A percentile compares a stretch with the other conserved stretches of the same genome.
phyloP scores from a whole-genome alignment of 2,329 filamentous ascomycete species.

The Monilinia aucupariae region DNA sequence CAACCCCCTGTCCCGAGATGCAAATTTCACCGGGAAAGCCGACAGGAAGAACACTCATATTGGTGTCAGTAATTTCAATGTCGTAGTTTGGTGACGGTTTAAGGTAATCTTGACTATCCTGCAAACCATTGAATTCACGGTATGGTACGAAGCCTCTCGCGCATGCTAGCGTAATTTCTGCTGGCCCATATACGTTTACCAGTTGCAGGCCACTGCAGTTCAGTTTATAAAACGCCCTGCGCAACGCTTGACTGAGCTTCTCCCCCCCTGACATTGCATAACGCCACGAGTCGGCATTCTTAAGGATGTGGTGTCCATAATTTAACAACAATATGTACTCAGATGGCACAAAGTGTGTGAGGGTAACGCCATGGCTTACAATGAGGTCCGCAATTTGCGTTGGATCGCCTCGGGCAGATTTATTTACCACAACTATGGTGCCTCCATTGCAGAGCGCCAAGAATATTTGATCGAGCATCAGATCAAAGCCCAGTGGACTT shows the following conservation, averaged over 20 bases:
- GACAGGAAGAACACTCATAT: background rate
- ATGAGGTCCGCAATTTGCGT: background rate
- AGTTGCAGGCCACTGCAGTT: background rate
- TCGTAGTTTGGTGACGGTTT: background rate
- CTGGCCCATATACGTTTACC: background rate
- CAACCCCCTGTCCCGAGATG: background rate
- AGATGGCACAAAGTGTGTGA: background rate
- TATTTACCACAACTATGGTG: background rate
- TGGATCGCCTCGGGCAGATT: background rate
- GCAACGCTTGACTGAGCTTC: background rate
- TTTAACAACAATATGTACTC: background rate
- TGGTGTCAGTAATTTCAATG: background rate
- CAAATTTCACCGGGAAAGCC: background rate
- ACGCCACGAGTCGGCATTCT: background rate
- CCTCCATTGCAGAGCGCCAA: background rate
- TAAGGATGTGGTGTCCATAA: background rate
- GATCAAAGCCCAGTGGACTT: background rate
- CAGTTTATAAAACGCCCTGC: background rate
- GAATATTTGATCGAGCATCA: background rate
- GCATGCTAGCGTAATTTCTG: background rate
- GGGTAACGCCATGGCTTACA: background rate
- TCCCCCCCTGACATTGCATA: background rate
- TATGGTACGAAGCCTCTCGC: background rate
- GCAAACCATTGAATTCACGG: background rate
- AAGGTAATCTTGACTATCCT: background rate